Conservation (phyloP, 352 stramenopile species). For the Globisporangium heterothallicum region DNA sequence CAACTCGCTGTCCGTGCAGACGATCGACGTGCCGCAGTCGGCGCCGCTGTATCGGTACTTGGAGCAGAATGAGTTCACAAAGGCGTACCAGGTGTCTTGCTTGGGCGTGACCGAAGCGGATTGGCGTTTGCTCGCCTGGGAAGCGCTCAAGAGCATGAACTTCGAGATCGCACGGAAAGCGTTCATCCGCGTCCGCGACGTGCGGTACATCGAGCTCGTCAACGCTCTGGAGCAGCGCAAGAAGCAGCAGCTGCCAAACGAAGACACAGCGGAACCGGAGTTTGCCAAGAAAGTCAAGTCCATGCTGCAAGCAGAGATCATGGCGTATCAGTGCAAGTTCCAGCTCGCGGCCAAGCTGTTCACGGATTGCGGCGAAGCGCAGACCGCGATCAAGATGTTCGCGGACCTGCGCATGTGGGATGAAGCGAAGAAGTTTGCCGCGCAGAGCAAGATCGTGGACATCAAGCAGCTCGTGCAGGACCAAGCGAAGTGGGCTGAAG, state of each 20-base stretch:
- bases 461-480: conserved; percentile 84
- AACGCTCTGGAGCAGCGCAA: conserved; percentile 78
- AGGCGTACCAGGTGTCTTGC: conserved; percentile 89
- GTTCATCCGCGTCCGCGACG: conserved; percentile 89
- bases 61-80: conserved; percentile 83
- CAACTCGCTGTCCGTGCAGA: conserved; percentile 80
- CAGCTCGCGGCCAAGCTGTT: conserved; percentile 89
- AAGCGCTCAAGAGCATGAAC: conserved; percentile 81
- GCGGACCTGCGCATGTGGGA: conserved; percentile 91
- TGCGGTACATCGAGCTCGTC: conserved; percentile 90
- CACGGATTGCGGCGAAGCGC: conserved; percentile 66
- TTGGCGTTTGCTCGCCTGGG: conserved; percentile 83
- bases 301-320: conserved; percentile 87
- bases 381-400: conserved; percentile 92
- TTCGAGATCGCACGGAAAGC: conserved; percentile 80
- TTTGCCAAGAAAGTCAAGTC: conserved; percentile 47
- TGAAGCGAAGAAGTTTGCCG: conserved; percentile 90
- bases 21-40: conserved; percentile 90
- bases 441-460: conserved; percentile 71
- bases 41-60: conserved; percentile 86
- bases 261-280: conserved; percentile 25
- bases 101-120: conserved; percentile 92
- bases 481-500: conserved; percentile 91
- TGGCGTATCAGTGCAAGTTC: conserved; percentile 91
- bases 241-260: conserved; percentile 45